Evolutionary conservation across 2,329 filamentous ascomycete species (phyloP).

Genomic region (Didymella arachidicola): DNA sequence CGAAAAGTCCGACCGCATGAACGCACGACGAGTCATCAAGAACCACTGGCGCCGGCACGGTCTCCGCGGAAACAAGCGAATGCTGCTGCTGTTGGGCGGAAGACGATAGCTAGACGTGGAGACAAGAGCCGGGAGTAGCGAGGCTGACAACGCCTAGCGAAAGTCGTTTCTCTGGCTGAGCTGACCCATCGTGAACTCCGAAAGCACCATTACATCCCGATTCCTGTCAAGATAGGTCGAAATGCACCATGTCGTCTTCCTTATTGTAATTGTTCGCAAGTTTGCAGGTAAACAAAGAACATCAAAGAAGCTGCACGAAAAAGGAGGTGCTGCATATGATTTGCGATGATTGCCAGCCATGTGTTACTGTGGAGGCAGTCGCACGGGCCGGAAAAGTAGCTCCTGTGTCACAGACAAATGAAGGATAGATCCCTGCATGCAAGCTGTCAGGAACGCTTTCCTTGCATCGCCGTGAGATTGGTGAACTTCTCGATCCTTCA

Average conservation of each 20-base stretch:
- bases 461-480: conserved; percentile 24
- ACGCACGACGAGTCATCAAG: conserved; percentile 8
- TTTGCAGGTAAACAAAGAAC: conserved; percentile 15
- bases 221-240: neutral
- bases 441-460: conserved; percentile 25
- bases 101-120: conserved; percentile 11
- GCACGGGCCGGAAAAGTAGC: conserved; percentile 22
- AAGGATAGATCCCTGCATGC: conserved; percentile 22
- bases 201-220: conserved; percentile 2
- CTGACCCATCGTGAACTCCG: conserved; percentile 28
- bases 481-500: conserved; percentile 21
- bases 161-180: conserved; percentile 23
- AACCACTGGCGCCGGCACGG: conserved; percentile 9
- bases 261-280: neutral
- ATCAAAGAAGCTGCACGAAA: conserved; percentile 15
- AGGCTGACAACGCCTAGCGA: conserved; percentile 18
- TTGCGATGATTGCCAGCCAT: conserved; percentile 26
- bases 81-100: conserved; percentile 12
- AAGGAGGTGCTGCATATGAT: conserved; percentile 20
- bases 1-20: conserved; percentile 11
- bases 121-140: conserved; percentile 16
- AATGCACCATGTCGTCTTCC: conserved; percentile 1
- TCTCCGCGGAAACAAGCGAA: conserved; percentile 15
- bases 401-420: conserved; percentile 22
- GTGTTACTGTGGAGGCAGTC: conserved; percentile 21